A percentile compares a stretch with the other conserved stretches of the same genome.
Conservation (phyloP, 2,329 filamentous ascomycete species). For the Ophiostoma australiae region DNA sequence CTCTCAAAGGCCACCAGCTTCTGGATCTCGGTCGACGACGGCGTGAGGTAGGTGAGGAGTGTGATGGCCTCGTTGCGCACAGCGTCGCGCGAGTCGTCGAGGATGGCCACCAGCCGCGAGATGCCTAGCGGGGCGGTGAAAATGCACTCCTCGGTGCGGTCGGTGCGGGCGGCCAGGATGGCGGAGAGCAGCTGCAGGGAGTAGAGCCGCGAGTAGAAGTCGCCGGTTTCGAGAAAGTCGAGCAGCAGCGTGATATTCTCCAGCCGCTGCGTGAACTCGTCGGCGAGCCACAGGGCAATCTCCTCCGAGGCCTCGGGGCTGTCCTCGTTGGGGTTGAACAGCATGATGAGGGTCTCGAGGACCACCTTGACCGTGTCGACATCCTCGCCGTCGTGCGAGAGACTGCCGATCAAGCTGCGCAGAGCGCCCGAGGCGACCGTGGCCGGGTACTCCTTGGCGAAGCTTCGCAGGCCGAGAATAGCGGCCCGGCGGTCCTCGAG, state of each 20-base stretch:
- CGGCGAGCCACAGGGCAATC: constrained; percentile 90
- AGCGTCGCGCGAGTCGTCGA: constrained; percentile 82
- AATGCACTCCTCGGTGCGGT: constrained; percentile 91
- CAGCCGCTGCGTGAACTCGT: constrained; percentile 96
- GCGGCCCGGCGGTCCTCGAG: constrained; percentile 92
- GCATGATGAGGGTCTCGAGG: constrained; percentile 88
- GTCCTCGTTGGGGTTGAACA: constrained; percentile 67
- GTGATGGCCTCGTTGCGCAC: constrained; percentile 81
- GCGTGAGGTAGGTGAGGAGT: constrained; percentile 84
- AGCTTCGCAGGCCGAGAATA: constrained; percentile 87
- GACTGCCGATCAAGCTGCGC: constrained; percentile 75
- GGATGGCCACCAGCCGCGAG: constrained; percentile 72
- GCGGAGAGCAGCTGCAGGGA: constrained; percentile 83
- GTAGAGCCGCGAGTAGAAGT: constrained; percentile 90
- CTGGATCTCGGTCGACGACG: constrained; percentile 80
- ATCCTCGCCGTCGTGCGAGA: constrained; percentile 86
- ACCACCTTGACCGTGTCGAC: constrained; percentile 94
- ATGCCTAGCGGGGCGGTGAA: constrained; percentile 85
- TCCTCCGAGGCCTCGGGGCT: constrained; percentile 94
- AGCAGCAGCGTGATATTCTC: constrained; percentile 91
- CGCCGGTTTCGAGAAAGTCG: constrained; percentile 77
- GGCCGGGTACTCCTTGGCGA: constrained; percentile 93
- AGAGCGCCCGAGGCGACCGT: constrained; percentile 93
- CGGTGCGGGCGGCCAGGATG: constrained; percentile 77
- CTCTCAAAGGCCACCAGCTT: constrained; percentile 95